These are phyloP conservation scores for Alternaria postmessia DNA, from an alignment of 2,329 filamentous ascomycete genomes.

Conservation along the genomic window DNA sequence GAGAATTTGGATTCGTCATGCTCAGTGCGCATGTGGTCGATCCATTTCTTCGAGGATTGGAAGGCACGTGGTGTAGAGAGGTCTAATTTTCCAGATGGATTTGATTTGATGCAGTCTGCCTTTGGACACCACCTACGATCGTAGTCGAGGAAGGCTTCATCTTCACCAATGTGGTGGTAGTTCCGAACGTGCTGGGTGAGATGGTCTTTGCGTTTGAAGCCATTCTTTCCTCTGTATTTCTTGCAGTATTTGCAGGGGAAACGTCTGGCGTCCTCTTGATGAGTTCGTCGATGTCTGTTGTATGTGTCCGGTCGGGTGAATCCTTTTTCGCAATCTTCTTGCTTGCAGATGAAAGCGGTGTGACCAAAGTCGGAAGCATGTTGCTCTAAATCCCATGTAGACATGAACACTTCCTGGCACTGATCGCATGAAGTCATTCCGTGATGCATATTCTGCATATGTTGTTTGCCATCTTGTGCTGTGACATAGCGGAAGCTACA, in stretches of 20 bases:
- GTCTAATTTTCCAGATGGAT: no score
- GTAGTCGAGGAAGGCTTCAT: no score
- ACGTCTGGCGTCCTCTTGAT: background rate
- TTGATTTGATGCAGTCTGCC: accelerated
- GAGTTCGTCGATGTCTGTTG: no score
- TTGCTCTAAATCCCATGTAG: accelerated
- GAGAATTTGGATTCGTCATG: background rate
- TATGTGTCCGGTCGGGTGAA: background rate
- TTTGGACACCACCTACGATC: background rate
- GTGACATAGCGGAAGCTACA: no score
- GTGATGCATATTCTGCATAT: background rate
- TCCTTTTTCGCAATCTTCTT: background rate
- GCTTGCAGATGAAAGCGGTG: background rate
- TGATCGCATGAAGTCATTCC: background rate
- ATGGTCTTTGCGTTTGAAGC: slow-evolving; percentile 4
- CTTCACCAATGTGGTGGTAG: slow-evolving; percentile 4
- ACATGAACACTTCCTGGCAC: background rate
- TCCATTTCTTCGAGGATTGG: accelerated
- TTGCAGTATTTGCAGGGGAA: slow-evolving; percentile 5
- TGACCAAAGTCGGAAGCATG: background rate
- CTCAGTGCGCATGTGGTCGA: background rate
- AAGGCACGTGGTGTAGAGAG: no score
- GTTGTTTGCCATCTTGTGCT: background rate
- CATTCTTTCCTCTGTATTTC: slow-evolving; percentile 1
- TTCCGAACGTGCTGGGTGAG: slow-evolving; percentile 1